Evolutionary conservation across 805 yeast genomes (phyloP).

Genomic region (Kockiozyma suomiensis): DNA sequence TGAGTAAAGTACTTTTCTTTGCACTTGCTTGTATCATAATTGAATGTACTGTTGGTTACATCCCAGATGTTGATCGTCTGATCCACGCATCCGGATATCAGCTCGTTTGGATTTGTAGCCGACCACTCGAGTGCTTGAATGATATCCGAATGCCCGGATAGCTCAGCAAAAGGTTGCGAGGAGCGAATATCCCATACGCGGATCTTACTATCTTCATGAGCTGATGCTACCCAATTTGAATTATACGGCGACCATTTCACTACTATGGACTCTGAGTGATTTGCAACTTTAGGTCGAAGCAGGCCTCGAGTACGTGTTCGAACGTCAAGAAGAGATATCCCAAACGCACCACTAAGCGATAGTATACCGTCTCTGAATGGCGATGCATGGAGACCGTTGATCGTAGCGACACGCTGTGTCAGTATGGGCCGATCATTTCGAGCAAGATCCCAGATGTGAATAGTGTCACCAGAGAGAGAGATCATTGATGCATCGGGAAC

Average conservation of each 20-base stretch:
- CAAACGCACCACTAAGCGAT: slow-evolving; percentile 67
- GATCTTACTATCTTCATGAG: slow-evolving; percentile 58
- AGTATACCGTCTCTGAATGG: slow-evolving; percentile 53
- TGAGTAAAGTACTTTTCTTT: slow-evolving; percentile 24
- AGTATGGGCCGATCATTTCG: slow-evolving; percentile 61
- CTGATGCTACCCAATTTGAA: slow-evolving; percentile 65
- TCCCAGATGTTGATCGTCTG: slow-evolving; percentile 74
- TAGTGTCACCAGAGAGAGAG: slow-evolving; percentile 65
- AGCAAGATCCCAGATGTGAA: slow-evolving; percentile 76
- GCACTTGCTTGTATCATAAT: slow-evolving; percentile 22
- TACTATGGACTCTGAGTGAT: slow-evolving; percentile 44
- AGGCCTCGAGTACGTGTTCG: slow-evolving; percentile 53
- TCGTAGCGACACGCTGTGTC: slow-evolving; percentile 56
- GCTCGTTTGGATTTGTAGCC: slow-evolving; percentile 46
- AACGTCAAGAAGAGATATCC: slow-evolving; percentile 73
- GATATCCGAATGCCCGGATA: slow-evolving; percentile 58
- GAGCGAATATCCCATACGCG: slow-evolving; percentile 78
- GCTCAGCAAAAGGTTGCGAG: slow-evolving; percentile 53
- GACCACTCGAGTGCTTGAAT: slow-evolving; percentile 49
- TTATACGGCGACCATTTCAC: slow-evolving; percentile 68
- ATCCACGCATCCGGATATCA: slow-evolving; percentile 64
- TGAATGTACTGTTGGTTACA: slow-evolving; percentile 37
- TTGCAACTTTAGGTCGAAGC: slow-evolving; percentile 49
- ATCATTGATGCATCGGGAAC: slow-evolving; percentile 52
- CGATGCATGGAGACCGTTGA: slow-evolving; percentile 53